A percentile compares a stretch with the other conserved stretches of the same genome.
Evolutionary conservation across 2,329 filamentous ascomycete species (phyloP).

Genomic region (Phyllosticta citrichinensis): DNA sequence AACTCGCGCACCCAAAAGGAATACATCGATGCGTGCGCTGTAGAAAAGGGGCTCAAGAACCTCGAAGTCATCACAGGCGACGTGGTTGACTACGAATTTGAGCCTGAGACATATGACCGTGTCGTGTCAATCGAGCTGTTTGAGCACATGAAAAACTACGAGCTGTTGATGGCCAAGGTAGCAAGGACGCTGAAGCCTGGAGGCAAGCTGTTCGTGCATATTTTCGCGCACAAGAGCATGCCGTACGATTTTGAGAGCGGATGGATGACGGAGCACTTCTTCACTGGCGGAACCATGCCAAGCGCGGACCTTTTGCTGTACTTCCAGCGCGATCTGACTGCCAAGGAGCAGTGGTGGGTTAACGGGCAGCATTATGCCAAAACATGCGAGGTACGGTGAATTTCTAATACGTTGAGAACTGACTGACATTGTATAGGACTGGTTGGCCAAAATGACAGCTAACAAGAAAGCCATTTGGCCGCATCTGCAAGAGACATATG

Average conservation of each 20-base stretch:
- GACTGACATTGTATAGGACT: not conserved
- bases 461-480: slow-evolving; percentile 55
- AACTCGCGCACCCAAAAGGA: slow-evolving; percentile 60
- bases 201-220: slow-evolving; percentile 61
- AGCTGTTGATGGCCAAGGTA: slow-evolving; percentile 55
- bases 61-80: slow-evolving; percentile 56
- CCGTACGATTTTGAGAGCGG: slow-evolving; percentile 63
- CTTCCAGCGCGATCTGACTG: slow-evolving; percentile 52
- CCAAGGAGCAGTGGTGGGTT: slow-evolving; percentile 61
- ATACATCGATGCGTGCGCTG: slow-evolving; percentile 53
- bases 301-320: slow-evolving; percentile 56
- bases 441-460: slow-evolving; percentile 36
- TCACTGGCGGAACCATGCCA: slow-evolving; percentile 64
- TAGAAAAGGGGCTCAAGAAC: slow-evolving; percentile 48
- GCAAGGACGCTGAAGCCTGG: slow-evolving; percentile 47
- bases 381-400: slow-evolving; percentile 51
- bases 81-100: slow-evolving; percentile 56
- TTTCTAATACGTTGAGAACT: not conserved
- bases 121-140: slow-evolving; percentile 63
- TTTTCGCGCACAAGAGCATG: slow-evolving; percentile 54
- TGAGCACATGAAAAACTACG: slow-evolving; percentile 70
- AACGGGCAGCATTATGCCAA: slow-evolving; percentile 58
- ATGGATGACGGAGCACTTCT: slow-evolving; percentile 68
- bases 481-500: slow-evolving; percentile 55
- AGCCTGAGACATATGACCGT: slow-evolving; percentile 48